These are phyloP conservation scores for Clonostachys sp. DNA, from an alignment of 2,329 filamentous ascomycete genomes.

Conservation along the genomic window DNA sequence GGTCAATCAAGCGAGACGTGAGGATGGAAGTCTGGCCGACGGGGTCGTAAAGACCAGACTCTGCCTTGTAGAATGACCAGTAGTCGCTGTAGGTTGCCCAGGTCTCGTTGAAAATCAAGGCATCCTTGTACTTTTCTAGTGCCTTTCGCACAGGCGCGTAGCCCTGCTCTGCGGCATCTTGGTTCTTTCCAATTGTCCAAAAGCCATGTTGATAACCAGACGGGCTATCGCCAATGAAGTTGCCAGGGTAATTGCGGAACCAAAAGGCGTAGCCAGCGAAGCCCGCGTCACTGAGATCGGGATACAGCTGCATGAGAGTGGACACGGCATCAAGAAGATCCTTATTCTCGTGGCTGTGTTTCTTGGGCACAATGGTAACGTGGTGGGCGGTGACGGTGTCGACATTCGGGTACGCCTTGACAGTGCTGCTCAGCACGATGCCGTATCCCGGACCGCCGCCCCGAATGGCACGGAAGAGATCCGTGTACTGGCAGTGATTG, in stretches of 20 bases:
- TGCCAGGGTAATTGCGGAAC: slow-evolving; percentile 13
- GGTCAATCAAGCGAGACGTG: slow-evolving; percentile 19
- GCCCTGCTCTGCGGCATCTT: slow-evolving; percentile 10
- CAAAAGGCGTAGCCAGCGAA: slow-evolving; percentile 19
- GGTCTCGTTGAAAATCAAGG: slow-evolving; percentile 10
- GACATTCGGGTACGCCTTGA: slow-evolving; percentile 30
- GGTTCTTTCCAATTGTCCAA: slow-evolving; percentile 16
- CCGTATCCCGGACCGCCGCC: slow-evolving; percentile 30
- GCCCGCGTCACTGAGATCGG: slow-evolving; percentile 20
- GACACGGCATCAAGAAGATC: slow-evolving; percentile 15
- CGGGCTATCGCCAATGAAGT: slow-evolving; percentile 13
- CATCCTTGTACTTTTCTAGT: slow-evolving; percentile 9
- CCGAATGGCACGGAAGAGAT: slow-evolving; percentile 31
- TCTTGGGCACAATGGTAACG: slow-evolving; percentile 12
- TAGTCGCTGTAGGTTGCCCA: slow-evolving; percentile 17
- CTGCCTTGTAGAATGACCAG: slow-evolving; percentile 19
- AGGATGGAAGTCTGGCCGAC: slow-evolving; percentile 11
- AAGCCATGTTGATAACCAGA: slow-evolving; percentile 19
- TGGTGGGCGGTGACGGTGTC: slow-evolving; percentile 13
- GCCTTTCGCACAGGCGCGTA: slow-evolving; percentile 9
- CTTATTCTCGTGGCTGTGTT: slow-evolving; percentile 12
- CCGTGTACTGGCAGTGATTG: slow-evolving; percentile 20
- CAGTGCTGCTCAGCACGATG: slow-evolving; percentile 27
- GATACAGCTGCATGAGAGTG: slow-evolving; percentile 20
- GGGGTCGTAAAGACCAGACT: slow-evolving; percentile 13